Conservation (phyloP, 1,284 basidiomycete genomes). For the Ustilago esculenta region DNA sequence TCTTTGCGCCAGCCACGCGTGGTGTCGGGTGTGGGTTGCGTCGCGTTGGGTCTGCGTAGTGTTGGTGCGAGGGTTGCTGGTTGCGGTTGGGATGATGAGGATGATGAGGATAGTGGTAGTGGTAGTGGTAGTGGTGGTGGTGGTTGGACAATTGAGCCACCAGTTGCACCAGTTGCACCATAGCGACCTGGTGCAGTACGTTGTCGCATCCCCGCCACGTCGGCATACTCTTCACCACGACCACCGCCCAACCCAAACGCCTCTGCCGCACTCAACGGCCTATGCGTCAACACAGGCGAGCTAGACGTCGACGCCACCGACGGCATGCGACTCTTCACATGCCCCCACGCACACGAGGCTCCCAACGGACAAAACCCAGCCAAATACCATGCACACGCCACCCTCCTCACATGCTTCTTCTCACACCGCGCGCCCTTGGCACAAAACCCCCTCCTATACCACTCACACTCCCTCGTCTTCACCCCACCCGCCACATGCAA, state of each 20-base stretch:
- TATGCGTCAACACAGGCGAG: slow-evolving; percentile 62
- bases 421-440: slow-evolving; percentile 78
- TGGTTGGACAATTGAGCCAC: too few species aligned
- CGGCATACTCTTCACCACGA: slow-evolving; percentile 21
- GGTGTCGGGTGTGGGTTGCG: too few species aligned
- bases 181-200: slow-evolving; percentile 29
- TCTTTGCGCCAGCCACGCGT: slow-evolving; percentile 51
- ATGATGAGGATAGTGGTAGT: slow-evolving; percentile 17
- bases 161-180: slow-evolving; percentile 22
- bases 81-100: slow-evolving; percentile 7
- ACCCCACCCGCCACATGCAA: slow-evolving; percentile 93
- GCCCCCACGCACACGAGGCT: slow-evolving; percentile 86
- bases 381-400: slow-evolving; percentile 89
- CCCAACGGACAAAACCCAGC: slow-evolving; percentile 97
- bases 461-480: slow-evolving; percentile 83
- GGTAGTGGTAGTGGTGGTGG: slow-evolving; percentile 1
- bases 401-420: slow-evolving; percentile 89
- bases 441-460: slow-evolving; percentile 95
- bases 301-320: slow-evolving; percentile 58
- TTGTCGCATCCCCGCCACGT: slow-evolving; percentile 23
- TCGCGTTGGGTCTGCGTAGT: too few species aligned
- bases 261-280: slow-evolving; percentile 60
- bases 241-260: slow-evolving; percentile 53
- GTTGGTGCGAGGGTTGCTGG: too few species aligned
- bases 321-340: slow-evolving; percentile 69